Percentiles rank a stretch among this genome's conserved stretches.
Conservation (phyloP, 371 early-diverging fungal species). For the Mortierella sp. region DNA sequence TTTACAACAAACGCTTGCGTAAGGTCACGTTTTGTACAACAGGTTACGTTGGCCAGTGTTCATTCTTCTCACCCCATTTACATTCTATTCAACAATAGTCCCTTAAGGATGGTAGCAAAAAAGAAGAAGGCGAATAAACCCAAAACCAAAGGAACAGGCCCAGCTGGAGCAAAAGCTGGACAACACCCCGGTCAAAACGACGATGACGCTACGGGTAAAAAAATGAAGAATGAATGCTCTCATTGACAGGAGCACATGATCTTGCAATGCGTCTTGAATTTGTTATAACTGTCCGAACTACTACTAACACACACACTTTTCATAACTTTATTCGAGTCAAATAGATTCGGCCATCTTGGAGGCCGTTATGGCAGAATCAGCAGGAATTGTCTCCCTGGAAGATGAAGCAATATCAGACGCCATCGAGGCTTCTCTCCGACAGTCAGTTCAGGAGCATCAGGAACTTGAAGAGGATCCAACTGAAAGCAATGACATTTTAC, state of each 20-base stretch:
- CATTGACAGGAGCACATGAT: background rate
- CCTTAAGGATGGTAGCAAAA: slow-evolving; percentile 25
- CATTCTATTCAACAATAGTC: background rate
- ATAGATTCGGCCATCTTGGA: slow-evolving; percentile 33
- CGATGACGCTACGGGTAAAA: background rate
- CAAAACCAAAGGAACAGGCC: slow-evolving; percentile 12
- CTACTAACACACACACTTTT: background rate
- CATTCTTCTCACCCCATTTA: slow-evolving; percentile 3
- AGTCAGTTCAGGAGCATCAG: background rate
- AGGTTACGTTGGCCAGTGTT: background rate
- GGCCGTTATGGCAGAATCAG: slow-evolving; percentile 14
- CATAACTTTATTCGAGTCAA: background rate
- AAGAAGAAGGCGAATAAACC: slow-evolving; percentile 22
- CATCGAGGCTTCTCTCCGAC: slow-evolving; percentile 24
- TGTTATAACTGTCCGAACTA: background rate
- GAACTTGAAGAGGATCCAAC: background rate
- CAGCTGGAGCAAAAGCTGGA: background rate
- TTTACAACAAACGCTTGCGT: background rate
- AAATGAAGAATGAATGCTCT: background rate
- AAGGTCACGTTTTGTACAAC: background rate
- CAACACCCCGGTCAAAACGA: background rate
- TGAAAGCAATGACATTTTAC: background rate
- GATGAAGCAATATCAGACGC: slow-evolving; percentile 20
- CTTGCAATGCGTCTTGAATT: no score
- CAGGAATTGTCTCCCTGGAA: slow-evolving; percentile 11